These are phyloP conservation scores for Cladosporium sp. DNA, from an alignment of 2,329 filamentous ascomycete species.

Conservation along the genomic window DNA sequence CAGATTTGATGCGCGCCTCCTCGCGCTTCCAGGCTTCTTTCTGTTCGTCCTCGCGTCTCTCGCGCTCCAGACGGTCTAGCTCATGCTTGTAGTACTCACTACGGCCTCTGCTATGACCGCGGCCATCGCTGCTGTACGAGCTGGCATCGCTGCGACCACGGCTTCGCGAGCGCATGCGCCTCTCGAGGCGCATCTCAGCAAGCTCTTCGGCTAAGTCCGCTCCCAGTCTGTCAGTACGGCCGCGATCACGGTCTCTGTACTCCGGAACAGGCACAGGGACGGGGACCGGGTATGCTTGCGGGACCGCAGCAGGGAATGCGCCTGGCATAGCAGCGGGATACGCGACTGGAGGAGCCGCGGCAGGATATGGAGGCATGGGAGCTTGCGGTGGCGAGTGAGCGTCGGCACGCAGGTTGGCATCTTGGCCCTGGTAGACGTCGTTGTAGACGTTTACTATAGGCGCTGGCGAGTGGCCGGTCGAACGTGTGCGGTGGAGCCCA, in stretches of 20 bases:
- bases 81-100: conserved; percentile 33
- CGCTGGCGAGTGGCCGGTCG: conserved; percentile 46
- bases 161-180: conserved; percentile 40
- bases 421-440: conserved; percentile 42
- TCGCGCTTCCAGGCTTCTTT: conserved; percentile 40
- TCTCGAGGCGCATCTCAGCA: conserved; percentile 34
- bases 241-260: conserved; percentile 2
- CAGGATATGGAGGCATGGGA: conserved; percentile 26
- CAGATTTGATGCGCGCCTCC: conserved; percentile 40
- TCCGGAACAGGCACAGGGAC: neutral
- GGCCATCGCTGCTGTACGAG: conserved; percentile 34
- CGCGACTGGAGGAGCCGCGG: conserved; percentile 21
- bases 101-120: conserved; percentile 33
- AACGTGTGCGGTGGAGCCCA: conserved; percentile 47
- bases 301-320: conserved; percentile 21
- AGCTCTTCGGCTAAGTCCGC: conserved; percentile 36
- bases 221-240: conserved; percentile 26
- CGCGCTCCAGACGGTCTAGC: conserved; percentile 37
- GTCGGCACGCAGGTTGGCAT: conserved; percentile 28
- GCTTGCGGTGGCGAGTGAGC: conserved; percentile 27
- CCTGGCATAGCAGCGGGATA: conserved; percentile 25
- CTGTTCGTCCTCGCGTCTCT: conserved; percentile 38
- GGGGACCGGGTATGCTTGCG: neutral
- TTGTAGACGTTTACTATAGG: conserved; percentile 53
- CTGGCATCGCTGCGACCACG: conserved; percentile 34